A percentile compares a stretch with the other conserved stretches of the same genome.
These are phyloP conservation scores for Alternaria arbusti DNA, from an alignment of 2,329 filamentous ascomycete species.

Conservation along the genomic window DNA sequence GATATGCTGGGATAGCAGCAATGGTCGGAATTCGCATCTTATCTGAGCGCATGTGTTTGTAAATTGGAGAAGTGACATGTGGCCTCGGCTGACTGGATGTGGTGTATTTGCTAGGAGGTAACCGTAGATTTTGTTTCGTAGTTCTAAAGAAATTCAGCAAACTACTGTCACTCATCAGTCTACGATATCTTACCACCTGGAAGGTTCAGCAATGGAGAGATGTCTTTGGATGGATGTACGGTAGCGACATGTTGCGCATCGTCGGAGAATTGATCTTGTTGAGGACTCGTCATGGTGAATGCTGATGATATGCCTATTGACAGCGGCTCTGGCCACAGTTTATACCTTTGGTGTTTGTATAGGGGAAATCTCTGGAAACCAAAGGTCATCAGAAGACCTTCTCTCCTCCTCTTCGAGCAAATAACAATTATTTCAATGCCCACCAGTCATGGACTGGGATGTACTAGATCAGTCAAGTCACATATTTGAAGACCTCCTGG, in stretches of 20 bases:
- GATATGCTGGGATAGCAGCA: neutral
- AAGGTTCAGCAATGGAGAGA: fast-evolving
- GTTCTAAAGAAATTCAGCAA: neutral
- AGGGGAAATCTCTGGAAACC: neutral
- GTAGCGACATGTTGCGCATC: neutral
- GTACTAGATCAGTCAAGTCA: neutral
- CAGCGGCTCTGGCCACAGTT: neutral
- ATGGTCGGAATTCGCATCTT: neutral
- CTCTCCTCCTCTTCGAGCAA: neutral
- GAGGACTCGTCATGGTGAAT: neutral
- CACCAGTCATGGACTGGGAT: neutral
- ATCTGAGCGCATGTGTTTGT: neutral
- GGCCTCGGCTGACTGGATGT: neutral
- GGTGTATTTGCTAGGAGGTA: fast-evolving
- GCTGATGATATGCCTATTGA: neutral
- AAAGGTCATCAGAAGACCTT: neutral
- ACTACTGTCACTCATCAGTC: fast-evolving
- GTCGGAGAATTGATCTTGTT: neutral
- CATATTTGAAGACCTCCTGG: neutral
- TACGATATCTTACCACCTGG: neutral
- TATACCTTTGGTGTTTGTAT: neutral
- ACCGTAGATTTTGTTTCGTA: neutral
- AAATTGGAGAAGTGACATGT: neutral
- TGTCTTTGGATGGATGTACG: fast-evolving
- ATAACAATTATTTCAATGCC: neutral